Evolutionary conservation across 2,329 filamentous ascomycete genomes (phyloP).

Genomic region (Venturia aucupariae): DNA sequence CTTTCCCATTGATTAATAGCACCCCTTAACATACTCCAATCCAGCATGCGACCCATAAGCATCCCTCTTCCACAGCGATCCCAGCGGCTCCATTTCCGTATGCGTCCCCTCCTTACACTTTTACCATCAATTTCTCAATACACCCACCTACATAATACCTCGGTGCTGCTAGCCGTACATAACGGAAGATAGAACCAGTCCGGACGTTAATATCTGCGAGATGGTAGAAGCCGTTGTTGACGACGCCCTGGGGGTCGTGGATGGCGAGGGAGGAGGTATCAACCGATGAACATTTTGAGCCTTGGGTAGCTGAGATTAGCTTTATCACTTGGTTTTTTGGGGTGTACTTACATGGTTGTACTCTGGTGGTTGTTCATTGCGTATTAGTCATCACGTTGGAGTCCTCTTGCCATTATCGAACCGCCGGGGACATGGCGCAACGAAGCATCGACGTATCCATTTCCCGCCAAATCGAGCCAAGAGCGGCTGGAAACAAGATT

Average conservation of each 20-base stretch:
- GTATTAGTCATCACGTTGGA: slow-evolving; percentile 45
- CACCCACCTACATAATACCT: slow-evolving; percentile 39
- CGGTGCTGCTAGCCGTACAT: slow-evolving; percentile 38
- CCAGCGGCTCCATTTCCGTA: slow-evolving; percentile 34
- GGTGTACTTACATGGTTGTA: slow-evolving; percentile 32
- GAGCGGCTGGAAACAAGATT: slow-evolving; percentile 36
- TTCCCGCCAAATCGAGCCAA: slow-evolving; percentile 39
- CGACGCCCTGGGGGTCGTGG: slow-evolving; percentile 38
- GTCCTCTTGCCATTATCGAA: slow-evolving; percentile 43
- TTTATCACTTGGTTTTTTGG: too few species aligned
- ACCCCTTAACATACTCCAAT: slow-evolving; percentile 35
- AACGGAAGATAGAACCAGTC: slow-evolving; percentile 36
- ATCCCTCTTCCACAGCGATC: slow-evolving; percentile 35
- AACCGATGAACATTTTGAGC: slow-evolving; percentile 43
- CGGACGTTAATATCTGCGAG: slow-evolving; percentile 40
- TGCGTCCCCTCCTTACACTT: slow-evolving; percentile 33
- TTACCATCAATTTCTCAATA: slow-evolving; percentile 29
- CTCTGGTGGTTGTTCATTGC: slow-evolving; percentile 41
- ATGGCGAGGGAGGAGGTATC: slow-evolving; percentile 40
- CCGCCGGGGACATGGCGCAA: slow-evolving; percentile 42
- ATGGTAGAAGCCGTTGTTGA: slow-evolving; percentile 44
- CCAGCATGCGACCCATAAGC: slow-evolving; percentile 38
- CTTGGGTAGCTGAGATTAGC: too few species aligned
- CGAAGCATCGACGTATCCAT: slow-evolving; percentile 45
- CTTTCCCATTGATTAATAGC: too few species aligned